Evolutionary conservation across 352 stramenopile genomes (phyloP).

Genomic region (Globisporangium paddicum): DNA sequence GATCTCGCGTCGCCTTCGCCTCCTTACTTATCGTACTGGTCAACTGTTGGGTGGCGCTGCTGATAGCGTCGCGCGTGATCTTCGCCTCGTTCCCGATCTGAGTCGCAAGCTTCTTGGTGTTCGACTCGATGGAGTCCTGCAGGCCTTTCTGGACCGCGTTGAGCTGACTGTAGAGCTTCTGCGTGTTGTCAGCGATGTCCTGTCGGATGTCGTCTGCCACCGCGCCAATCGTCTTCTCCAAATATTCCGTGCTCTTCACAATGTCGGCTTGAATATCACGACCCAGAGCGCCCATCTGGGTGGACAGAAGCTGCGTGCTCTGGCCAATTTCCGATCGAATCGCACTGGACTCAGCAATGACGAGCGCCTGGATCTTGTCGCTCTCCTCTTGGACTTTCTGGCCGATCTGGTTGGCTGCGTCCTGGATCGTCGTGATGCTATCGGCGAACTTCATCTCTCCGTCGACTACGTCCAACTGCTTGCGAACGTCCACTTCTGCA

Average conservation of each 20-base stretch:
- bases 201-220: neutral
- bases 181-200: constrained; percentile 1
- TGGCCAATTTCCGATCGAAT: neutral
- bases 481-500: constrained; percentile 18
- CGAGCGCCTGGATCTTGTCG: constrained; percentile 5
- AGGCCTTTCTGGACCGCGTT: neutral
- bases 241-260: neutral
- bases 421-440: constrained; percentile 15
- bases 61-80: no score
- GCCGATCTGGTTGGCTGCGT: constrained; percentile 14
- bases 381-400: constrained; percentile 12
- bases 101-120: neutral
- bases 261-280: neutral
- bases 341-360: neutral
- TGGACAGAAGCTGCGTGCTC: neutral
- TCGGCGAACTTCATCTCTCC: constrained; percentile 20
- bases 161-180: neutral
- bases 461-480: constrained; percentile 19
- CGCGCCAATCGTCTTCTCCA: neutral
- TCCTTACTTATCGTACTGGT: no score
- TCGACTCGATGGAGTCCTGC: neutral
- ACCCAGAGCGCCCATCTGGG: neutral
- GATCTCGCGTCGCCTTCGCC: neutral
- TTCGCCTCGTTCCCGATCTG: no score
- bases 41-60: no score